Evolutionary conservation across 371 early-diverging fungal species (phyloP).

Genomic region (Lichtheimia ramosa): DNA sequence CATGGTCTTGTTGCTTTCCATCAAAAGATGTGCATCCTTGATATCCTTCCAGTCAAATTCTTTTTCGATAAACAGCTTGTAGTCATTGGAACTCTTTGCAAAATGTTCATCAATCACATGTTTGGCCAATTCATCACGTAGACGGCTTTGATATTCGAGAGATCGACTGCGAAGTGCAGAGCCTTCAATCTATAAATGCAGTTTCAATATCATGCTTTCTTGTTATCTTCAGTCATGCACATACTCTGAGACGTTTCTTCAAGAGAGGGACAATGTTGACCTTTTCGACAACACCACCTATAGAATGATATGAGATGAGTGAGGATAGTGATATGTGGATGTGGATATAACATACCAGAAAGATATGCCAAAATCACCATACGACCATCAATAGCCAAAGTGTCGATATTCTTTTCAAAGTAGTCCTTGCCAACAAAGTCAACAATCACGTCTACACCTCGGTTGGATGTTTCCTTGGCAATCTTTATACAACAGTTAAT

Average conservation of each 20-base stretch:
- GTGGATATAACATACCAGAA: constrained; percentile 39
- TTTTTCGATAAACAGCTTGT: constrained; percentile 59
- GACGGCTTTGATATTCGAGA: constrained; percentile 58
- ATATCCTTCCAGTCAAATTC: constrained; percentile 70
- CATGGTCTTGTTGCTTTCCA: constrained; percentile 64
- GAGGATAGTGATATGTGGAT: not conserved
- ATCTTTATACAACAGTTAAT: constrained; percentile 32
- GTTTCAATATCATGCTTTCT: not conserved
- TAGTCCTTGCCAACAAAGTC: constrained; percentile 75
- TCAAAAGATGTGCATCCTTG: constrained; percentile 58
- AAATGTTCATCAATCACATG: constrained; percentile 49
- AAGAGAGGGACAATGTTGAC: constrained; percentile 56
- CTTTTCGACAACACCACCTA: constrained; percentile 46
- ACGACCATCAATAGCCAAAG: constrained; percentile 70
- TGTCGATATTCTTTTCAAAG: constrained; percentile 62
- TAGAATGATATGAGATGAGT: not conserved
- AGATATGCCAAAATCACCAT: constrained; percentile 71
- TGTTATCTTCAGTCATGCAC: not conserved
- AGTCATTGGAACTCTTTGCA: constrained; percentile 28
- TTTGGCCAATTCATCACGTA: constrained; percentile 48
- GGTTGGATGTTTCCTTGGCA: constrained; percentile 49
- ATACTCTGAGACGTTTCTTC: constrained; percentile 64
- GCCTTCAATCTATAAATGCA: constrained; percentile 57
- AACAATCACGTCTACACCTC: constrained; percentile 71
- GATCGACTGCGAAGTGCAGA: constrained; percentile 68